Evolutionary conservation across 192 early-diverging fungal species (phyloP).

Genomic region (Coemansia aciculifera): DNA sequence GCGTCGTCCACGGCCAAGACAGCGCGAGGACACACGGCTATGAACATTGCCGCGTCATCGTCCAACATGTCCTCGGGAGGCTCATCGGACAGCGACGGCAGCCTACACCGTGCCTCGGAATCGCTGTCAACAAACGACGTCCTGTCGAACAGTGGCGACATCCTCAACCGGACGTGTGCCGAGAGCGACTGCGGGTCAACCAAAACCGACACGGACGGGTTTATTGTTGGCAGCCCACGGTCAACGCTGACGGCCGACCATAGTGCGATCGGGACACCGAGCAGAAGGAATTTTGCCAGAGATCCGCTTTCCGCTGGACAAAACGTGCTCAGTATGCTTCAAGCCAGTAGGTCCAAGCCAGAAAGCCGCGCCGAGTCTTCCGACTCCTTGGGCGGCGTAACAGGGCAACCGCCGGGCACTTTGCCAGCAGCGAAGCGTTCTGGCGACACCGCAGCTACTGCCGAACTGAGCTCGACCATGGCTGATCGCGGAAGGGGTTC

Average conservation of each 20-base stretch:
- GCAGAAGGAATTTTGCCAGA: slow-evolving; percentile 19
- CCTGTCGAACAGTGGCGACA: slow-evolving; percentile 11
- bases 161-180: neutral
- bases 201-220: slow-evolving; percentile 16
- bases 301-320: slow-evolving; percentile 42
- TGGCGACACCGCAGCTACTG: slow-evolving; percentile 8
- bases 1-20: slow-evolving; percentile 71
- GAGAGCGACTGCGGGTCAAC: slow-evolving; percentile 23
- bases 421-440: slow-evolving; percentile 13
- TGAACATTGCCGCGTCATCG: slow-evolving; percentile 63
- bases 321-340: slow-evolving; percentile 53
- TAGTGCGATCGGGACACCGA: slow-evolving; percentile 31
- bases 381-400: neutral
- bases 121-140: slow-evolving; percentile 26
- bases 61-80: slow-evolving; percentile 40
- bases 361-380: slow-evolving; percentile 2
- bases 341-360: slow-evolving; percentile 36
- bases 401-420: neutral
- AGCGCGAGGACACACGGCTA: slow-evolving; percentile 69
- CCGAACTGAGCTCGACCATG: slow-evolving; percentile 3
- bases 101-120: slow-evolving; percentile 16
- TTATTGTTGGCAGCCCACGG: slow-evolving; percentile 35
- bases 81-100: slow-evolving; percentile 26
- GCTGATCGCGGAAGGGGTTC: neutral
- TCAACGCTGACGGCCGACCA: slow-evolving; percentile 25